Base-by-base conservation (phyloP, 2,329 filamentous ascomycete genomes). In the Purpureocillium lavendulum region DNA sequence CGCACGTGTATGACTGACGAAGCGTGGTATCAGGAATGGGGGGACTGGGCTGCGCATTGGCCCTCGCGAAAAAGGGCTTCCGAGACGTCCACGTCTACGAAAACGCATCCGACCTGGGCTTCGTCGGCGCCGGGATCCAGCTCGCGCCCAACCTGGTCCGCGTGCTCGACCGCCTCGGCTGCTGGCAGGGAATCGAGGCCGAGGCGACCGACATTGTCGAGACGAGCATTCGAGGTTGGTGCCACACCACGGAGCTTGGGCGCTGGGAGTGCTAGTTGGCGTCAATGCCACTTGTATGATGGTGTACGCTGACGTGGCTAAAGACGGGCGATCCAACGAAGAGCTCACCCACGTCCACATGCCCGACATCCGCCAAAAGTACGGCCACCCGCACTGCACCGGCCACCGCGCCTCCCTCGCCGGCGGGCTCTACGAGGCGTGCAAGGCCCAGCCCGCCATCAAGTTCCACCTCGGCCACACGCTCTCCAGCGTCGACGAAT, bases 81-180 rank as follows among this genome's bases (percentile, higher is more conserved):
- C 75, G 69, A 47, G 66, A 83, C 41, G 81, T 90, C 52, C 69
- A 82, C 40, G 76, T 90, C 37, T 90, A 80, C 57, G 86, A 90
- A 57, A 75, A 71, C 29, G 84, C 84, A 0, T 75, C 80, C 4
- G 75, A 78, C 47, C 70, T 90, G 4, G 85, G 85, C 5, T 90
- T 90, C 51, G 85, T 90, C 2, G 86, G 86, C 15, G 86, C 86
- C 1, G 86, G 86, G 5, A 90, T 90, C 49, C 86, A 92, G 58
- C 67, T 90, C 40, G 84, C 86, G 0, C 85, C 85, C 1, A 92
- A 92, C 52, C 82, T 89, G 73, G 80, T 81, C 7, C 75, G 84
- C 1, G 82, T 90, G n/a, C 69, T 90, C 14, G 80, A 85, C 55
- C 66, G 73, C 7, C 66, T 88, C 30, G 84, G 81, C 12, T 83